A percentile compares a stretch with the other conserved stretches of the same genome.
Evolutionary conservation across 2,329 filamentous ascomycete species (phyloP).

Genomic region (Zarea fungicola): DNA sequence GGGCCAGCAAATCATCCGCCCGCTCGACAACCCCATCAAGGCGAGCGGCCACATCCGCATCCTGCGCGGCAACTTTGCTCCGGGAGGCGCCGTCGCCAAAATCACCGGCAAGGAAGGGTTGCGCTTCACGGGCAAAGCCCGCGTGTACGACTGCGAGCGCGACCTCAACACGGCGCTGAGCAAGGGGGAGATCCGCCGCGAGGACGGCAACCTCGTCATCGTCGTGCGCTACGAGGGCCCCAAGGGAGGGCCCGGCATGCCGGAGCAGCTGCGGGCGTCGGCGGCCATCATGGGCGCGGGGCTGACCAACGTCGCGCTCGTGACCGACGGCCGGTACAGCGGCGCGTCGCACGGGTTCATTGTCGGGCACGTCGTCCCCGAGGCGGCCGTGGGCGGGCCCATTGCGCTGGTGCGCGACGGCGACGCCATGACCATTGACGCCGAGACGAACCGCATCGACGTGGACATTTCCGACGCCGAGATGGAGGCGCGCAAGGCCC

Average conservation of each 20-base stretch:
- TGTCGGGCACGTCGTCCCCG: constrained; percentile 86
- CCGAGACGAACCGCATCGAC: constrained; percentile 71
- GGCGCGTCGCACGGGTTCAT: constrained; percentile 90
- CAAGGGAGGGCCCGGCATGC: constrained; percentile 92
- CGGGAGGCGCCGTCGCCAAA: constrained; percentile 79
- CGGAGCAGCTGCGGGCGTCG: constrained; percentile 83
- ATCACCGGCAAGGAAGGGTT: constrained; percentile 90
- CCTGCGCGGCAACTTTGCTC: constrained; percentile 74
- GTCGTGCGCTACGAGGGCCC: constrained; percentile 93
- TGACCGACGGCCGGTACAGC: constrained; percentile 87
- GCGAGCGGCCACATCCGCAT: constrained; percentile 76
- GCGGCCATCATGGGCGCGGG: constrained; percentile 92
- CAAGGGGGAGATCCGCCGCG: constrained; percentile 49
- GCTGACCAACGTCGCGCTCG: constrained; percentile 79
- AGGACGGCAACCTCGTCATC: constrained; percentile 73
- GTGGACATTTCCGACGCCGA: constrained; percentile 63
- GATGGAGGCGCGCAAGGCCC: constrained; percentile 55
- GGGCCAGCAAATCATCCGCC: constrained; percentile 76
- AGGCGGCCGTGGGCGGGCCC: constrained; percentile 83
- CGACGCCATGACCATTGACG: constrained; percentile 82
- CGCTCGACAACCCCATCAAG: constrained; percentile 65
- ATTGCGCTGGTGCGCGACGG: constrained; percentile 78
- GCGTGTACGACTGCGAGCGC: constrained; percentile 82
- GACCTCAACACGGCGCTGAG: constrained; percentile 73
- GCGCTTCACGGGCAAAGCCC: constrained; percentile 67